Evolutionary conservation across 495 filamentous ascomycete genomes (phyloP).

Genomic region (Aspergillus taichungensis): DNA sequence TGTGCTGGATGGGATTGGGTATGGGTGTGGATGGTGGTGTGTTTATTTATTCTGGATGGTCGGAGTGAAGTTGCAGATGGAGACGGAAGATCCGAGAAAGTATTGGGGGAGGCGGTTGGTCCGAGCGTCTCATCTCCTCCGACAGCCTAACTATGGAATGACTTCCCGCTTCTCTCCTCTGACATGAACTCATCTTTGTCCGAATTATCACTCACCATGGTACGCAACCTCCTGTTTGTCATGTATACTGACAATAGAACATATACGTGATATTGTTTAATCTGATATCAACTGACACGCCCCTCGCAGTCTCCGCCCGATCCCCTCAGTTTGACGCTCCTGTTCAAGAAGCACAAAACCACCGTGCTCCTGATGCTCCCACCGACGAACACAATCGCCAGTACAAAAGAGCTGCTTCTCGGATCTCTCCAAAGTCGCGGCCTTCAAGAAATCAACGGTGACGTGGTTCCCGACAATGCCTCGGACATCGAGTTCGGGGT

Average conservation of each 20-base stretch:
- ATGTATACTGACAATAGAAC: neutral
- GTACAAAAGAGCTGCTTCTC: slow-evolving; percentile 57
- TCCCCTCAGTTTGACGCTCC: slow-evolving; percentile 50
- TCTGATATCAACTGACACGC: neutral
- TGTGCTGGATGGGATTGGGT: too few species aligned
- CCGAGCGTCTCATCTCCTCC: neutral
- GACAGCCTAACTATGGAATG: too few species aligned
- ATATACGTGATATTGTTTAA: neutral
- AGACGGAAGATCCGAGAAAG: too few species aligned
- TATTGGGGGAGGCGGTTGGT: neutral
- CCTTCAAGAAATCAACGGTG: slow-evolving; percentile 36
- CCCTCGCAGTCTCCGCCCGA: slow-evolving; percentile 20
- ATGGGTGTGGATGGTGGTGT: too few species aligned
- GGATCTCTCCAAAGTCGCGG: slow-evolving; percentile 36
- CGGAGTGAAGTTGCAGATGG: too few species aligned
- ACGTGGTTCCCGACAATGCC: slow-evolving; percentile 37
- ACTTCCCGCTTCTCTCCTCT: too few species aligned
- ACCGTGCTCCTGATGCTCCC: slow-evolving; percentile 67
- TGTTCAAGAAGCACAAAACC: slow-evolving; percentile 70
- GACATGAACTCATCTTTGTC: too few species aligned
- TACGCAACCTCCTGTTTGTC: too few species aligned
- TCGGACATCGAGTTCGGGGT: slow-evolving; percentile 46
- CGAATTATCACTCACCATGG: too few species aligned
- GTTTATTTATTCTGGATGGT: too few species aligned
- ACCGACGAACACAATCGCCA: slow-evolving; percentile 48